Conservation (phyloP, 2,329 filamentous ascomycete species). For the Tolypocladium amazonense region DNA sequence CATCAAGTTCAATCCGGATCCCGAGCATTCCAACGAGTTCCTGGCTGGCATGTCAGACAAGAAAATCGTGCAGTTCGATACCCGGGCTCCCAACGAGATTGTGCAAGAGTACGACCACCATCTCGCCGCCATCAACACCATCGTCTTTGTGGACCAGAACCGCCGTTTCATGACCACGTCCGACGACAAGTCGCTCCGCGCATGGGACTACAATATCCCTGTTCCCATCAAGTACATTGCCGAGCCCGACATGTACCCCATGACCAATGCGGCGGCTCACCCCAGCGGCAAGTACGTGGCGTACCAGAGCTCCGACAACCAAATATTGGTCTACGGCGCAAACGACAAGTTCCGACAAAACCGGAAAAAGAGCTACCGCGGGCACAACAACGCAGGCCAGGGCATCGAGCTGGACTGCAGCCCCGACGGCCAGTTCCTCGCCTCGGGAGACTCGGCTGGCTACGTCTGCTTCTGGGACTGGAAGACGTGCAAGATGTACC, state of each 20-base stretch:
- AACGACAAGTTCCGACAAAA: conserved; percentile 97
- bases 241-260: conserved; percentile 94
- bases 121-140: conserved; percentile 93
- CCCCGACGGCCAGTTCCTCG: conserved; percentile 86
- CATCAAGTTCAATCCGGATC: conserved; percentile 79
- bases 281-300: conserved; percentile 90
- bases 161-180: conserved; percentile 96
- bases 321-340: conserved; percentile 89
- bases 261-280: conserved; percentile 76
- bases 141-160: conserved; percentile 90
- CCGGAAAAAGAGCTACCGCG: conserved; percentile 90
- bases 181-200: conserved; percentile 89
- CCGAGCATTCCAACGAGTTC: conserved; percentile 75
- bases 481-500: conserved; percentile 99
- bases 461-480: conserved; percentile 97
- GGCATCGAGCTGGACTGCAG: conserved; percentile 82
- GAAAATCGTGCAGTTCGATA: conserved; percentile 97
- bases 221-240: conserved; percentile 98
- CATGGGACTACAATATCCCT: conserved; percentile 97
- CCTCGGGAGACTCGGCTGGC: conserved; percentile 76
- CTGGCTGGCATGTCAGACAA: conserved; percentile 96
- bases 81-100: conserved; percentile 61
- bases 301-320: conserved; percentile 89
- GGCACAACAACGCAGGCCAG: conserved; percentile 92
- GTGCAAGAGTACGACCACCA: conserved; percentile 99